Base-by-base conservation (phyloP, 208 protist genomes). In the Acanthamoeba royreba region DNA sequence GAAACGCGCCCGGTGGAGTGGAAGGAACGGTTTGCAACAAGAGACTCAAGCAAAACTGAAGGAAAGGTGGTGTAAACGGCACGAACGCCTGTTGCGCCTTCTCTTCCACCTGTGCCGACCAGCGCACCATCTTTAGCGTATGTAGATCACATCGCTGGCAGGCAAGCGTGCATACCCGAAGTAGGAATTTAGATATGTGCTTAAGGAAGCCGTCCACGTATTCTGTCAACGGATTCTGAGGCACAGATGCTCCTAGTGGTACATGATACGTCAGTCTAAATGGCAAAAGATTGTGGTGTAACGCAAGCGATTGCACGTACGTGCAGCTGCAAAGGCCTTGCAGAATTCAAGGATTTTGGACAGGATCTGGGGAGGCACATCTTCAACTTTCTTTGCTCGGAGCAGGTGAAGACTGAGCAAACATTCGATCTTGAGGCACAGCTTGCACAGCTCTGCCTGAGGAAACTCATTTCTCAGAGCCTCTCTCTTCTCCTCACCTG, bases 291-390 rank as follows among this genome's bases (percentile, higher is more conserved):
- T 25, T 19, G 19, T 25, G 13, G 40, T 19, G 11, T 25, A 25
- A 19, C 28, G 2, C n/a, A 13, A 85, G 1, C 22, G 42, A 4
- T 25, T 13, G 40, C 17, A 85, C 74, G 13, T 85, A 85, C 74
- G 40, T 38, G 74, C 74, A 33, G 31, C 28, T 11, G 28, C 74
- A 85, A 85, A 85, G 74, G 74, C 28, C 74, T 13, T 17, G 42
- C 74, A 85, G 46, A 85, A 52, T 8, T 85, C 74, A n/a, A 85
- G 46, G 28, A 85, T 31, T 46, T 85, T 85, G 74, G 74, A n/a
- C 22, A 85, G 74, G n/a, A 85, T 42, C 46, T 85, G 74, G n/a
- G 17, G 28, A 13, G 28, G 2, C 1, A 46, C 19, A 19, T 85
- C 74, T 25, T 81, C 40, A 4, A 52, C 49, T 33, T 52, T 49